phyloP scores from a whole-genome alignment of 2,329 filamentous ascomycete genomes.

The Onygena corvina region DNA sequence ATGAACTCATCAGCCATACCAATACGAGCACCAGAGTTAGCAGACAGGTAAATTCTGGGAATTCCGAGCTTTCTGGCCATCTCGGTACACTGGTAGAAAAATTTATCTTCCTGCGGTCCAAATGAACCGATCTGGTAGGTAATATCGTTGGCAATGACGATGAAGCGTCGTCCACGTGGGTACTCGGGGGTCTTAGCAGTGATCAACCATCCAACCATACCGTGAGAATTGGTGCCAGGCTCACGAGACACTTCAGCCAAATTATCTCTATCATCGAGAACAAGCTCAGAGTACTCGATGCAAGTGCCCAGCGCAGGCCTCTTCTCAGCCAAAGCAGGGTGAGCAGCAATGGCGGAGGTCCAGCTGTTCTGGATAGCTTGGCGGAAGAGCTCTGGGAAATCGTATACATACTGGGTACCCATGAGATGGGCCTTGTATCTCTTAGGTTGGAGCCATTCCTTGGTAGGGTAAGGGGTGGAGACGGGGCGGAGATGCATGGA shows the following conservation, averaged over 20 bases:
- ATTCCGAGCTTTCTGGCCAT: conserved; percentile 87
- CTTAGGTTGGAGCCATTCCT: conserved; percentile 98
- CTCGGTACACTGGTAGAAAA: conserved; percentile 99
- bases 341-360: conserved; percentile 61
- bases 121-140: conserved; percentile 98
- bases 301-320: conserved; percentile 80
- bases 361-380: conserved; percentile 96
- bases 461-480: conserved; percentile 85
- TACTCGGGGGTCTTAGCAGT: conserved; percentile 94
- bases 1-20: conserved; percentile 95
- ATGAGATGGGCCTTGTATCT: conserved; percentile 98
- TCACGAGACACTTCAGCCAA: conserved; percentile 88
- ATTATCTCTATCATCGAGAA: conserved; percentile 86
- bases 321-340: conserved; percentile 62
- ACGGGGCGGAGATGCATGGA: conserved; percentile 89
- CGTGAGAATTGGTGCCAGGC: conserved; percentile 85
- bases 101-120: conserved; percentile 88
- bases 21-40: conserved; percentile 95
- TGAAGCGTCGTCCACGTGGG: conserved; percentile 77
- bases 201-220: conserved; percentile 98
- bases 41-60: conserved; percentile 92
- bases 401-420: conserved; percentile 98
- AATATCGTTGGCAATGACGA: conserved; percentile 97
- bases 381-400: conserved; percentile 98
- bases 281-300: conserved; percentile 85